Evolutionary conservation across 257 asterid genomes (phyloP).

Genomic region (Ilex aquifolium): DNA sequence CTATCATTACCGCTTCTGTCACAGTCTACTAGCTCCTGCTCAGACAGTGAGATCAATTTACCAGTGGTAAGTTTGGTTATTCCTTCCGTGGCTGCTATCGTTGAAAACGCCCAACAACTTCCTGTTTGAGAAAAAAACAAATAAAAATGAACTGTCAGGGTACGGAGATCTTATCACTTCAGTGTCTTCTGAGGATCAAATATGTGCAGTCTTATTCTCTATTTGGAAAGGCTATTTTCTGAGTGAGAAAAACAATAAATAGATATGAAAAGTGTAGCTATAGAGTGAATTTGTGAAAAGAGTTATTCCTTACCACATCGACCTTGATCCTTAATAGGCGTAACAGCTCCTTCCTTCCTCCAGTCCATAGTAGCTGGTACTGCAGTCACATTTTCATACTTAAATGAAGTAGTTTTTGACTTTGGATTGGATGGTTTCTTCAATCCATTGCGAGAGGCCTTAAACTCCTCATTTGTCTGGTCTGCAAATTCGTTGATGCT

Average conservation of each 20-base stretch:
- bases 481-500: conserved; percentile 32
- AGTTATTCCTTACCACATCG: conserved; percentile 19
- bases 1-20: conserved; percentile 14
- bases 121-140: neutral
- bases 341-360: conserved; percentile 36
- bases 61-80: conserved; percentile 2
- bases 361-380: conserved; percentile 32
- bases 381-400: conserved; percentile 20
- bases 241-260: neutral
- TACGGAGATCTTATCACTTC: neutral
- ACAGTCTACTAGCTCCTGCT: conserved; percentile 43
- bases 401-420: conserved; percentile 19
- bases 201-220: no score
- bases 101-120: conserved; percentile 36
- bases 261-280: neutral
- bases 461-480: conserved; percentile 23
- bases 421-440: neutral
- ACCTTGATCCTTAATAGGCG: conserved; percentile 22
- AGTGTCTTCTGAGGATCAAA: neutral
- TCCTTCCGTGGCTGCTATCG: conserved; percentile 45
- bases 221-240: neutral
- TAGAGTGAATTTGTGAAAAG: neutral
- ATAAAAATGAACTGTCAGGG: neutral
- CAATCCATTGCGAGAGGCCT: conserved; percentile 21
- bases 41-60: conserved; percentile 30